Evolutionary conservation across 2,329 filamentous ascomycete genomes (phyloP), one percentile per base, ranked within the genome.

Genomic region (Rachicladosporium sp.): DNA sequence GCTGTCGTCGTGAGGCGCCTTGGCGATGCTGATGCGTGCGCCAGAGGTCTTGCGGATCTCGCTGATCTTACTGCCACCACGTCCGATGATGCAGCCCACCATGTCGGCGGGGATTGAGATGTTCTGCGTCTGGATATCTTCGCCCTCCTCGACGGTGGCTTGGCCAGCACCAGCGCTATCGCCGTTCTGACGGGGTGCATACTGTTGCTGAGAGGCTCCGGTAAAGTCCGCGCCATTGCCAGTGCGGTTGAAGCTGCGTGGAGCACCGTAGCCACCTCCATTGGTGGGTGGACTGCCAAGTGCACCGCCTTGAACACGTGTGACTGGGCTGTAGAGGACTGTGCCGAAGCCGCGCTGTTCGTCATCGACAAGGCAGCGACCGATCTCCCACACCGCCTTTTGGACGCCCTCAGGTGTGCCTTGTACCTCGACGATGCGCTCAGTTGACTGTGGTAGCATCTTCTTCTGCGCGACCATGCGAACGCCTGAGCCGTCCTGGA

Each of bases 391-490:
- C 40, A 94, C 74, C 46, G 91, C 89, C 60, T 88, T 87, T 66
- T 95, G 87, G 54, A 98, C 93, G 44, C 89, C 88, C 40, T 93
- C 87, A 10, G 91, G 88, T 11, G 82, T 89, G 52, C 91, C 91
- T 61, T 95, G 88, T 34, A 98, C 82, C 61, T 98, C 91, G 49
- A 98, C 91, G 53, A 98, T 88, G 49, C 91, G 82, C 70, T 98
- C 91, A 29, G 91, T 98, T 4, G 91, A 98, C 64, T 98, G 91
- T 29, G 91, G 91, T 6, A 98, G 79, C 91, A 98, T 98, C 58
- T 98, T 91, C 68, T 98, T 98, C 65, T 98, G 91, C 31, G 91
- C 91, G 36, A 98, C 88, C 91, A 98, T 98, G 59, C 91, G 88
- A 43, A 96, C 91, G 49, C 88, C 88, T 4, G 91, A 96, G 23